These are phyloP conservation scores for Thalia dealbata DNA, from an alignment of 176 grass and related monocot genomes.

Conservation along the genomic window DNA sequence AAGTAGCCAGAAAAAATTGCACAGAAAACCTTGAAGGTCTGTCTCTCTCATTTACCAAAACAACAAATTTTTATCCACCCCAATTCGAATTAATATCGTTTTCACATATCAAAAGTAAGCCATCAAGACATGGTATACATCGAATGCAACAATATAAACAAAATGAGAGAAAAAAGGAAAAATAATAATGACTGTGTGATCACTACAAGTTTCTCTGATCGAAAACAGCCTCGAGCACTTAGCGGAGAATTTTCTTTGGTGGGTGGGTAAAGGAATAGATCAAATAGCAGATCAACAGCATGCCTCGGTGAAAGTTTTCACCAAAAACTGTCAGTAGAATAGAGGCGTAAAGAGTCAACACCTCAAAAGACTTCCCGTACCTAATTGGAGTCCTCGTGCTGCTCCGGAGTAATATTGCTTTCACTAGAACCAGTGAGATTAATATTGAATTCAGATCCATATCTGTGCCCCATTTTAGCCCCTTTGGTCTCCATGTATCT, in stretches of 20 bases:
- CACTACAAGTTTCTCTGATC: no score
- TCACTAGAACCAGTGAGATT: slow-evolving; percentile 15
- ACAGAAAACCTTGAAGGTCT: no score
- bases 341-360: not conserved
- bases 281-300: not conserved
- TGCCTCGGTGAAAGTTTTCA: not conserved
- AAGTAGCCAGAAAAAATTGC: no score
- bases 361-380: not conserved
- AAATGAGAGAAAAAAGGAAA: no score
- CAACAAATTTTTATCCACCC: no score
- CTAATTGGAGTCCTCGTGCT: not conserved
- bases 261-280: not conserved
- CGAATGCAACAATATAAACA: no score
- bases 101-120: no score
- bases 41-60: no score
- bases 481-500: slow-evolving; percentile 83
- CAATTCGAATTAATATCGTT: no score
- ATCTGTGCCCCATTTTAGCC: slow-evolving; percentile 76
- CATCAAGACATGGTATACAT: no score
- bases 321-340: not conserved
- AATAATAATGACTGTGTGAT: no score
- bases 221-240: no score
- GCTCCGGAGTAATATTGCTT: slow-evolving; percentile 12
- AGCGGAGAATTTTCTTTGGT: not conserved
- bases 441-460: slow-evolving; percentile 34